Conservation (phyloP, 2,329 filamentous ascomycete genomes). For the Phaeosphaeriaceae sp. region DNA sequence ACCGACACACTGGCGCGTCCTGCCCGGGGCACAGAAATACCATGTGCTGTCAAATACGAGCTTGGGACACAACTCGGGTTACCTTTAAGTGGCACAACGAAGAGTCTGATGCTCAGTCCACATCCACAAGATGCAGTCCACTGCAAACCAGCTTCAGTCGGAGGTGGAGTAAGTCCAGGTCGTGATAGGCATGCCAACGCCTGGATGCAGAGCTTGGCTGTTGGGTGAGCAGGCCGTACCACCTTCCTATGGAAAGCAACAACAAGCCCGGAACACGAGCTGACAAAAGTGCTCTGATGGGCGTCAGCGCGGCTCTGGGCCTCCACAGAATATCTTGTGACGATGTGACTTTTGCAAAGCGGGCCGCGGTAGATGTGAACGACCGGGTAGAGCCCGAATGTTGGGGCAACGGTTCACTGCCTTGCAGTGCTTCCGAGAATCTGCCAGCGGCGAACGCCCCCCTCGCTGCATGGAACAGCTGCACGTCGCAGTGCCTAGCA, state of each 20-base stretch:
- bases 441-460: not conserved
- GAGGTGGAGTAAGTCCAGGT: not conserved
- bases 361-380: conserved; percentile 1
- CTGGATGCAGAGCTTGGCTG: not conserved
- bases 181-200: not conserved
- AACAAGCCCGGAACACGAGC: not conserved
- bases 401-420: conserved; percentile 4
- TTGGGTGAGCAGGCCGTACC: not conserved
- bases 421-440: conserved; percentile 25
- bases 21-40: not conserved
- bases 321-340: conserved; percentile 6
- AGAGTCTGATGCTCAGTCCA: not conserved
- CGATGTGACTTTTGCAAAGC: not conserved
- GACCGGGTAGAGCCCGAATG: not conserved
- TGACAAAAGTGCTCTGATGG: not conserved
- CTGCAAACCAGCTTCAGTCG: not conserved
- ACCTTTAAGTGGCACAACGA: not conserved
- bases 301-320: conserved; percentile 1
- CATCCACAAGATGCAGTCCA: not conserved
- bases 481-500: conserved; percentile 13
- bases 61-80: not conserved
- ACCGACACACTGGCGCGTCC: not conserved
- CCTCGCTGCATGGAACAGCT: not conserved
- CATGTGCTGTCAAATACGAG: conserved; percentile 1
- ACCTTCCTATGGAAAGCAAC: not conserved